Base-by-base conservation (phyloP, 345 rosid species). In the Rhodomyrtus tomentosa region DNA sequence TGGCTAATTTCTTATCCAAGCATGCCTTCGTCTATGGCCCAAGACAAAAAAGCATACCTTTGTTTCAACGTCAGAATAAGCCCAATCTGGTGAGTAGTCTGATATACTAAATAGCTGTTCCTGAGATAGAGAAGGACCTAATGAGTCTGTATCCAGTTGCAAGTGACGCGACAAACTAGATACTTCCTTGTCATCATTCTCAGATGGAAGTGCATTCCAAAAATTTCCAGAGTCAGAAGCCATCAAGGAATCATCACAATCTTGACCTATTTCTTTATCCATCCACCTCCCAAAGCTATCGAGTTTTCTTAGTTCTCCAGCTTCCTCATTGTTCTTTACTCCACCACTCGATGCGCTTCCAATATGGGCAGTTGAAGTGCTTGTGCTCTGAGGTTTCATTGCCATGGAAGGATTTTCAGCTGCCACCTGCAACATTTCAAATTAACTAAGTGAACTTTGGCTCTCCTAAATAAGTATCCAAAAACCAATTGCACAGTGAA, bases 251-350 rank as follows among this genome's bases (percentile, higher is more conserved):
- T 92, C 92, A 87, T 92, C 92, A 87, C 93, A 94, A 89, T 92
- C 95, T 89, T 88, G 91, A 53, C 95, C 94, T 62, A 95, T 92
- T 90, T 94, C 98, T 89, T 89, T 91, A 87, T 93, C 93, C 94
- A 93, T 93, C 99, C 98, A 95, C 85, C 96, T 90, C 5, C 95
- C 94, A 83, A 96, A 96, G 87, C 96, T 95, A 87, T 96, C 98
- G 79, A 93, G 93, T 86, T 94, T 93, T 86, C 92, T 94, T 82
- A 96, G 89, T 88, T 91, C 91, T 83, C 91, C 93, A 25, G 73
- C 85, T 88, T 89, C 91, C 85, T 84, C 89, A 83, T 86, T 83
- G 85, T 88, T 85, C 62, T 82, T 76, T 86, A 76, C 81, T 58
- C 79, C 45, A 87, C 83, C 86, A 83, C 87, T 89, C 55, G 89